Conservation (phyloP, 2,329 filamentous ascomycete species). For the Fusarium sp. region DNA sequence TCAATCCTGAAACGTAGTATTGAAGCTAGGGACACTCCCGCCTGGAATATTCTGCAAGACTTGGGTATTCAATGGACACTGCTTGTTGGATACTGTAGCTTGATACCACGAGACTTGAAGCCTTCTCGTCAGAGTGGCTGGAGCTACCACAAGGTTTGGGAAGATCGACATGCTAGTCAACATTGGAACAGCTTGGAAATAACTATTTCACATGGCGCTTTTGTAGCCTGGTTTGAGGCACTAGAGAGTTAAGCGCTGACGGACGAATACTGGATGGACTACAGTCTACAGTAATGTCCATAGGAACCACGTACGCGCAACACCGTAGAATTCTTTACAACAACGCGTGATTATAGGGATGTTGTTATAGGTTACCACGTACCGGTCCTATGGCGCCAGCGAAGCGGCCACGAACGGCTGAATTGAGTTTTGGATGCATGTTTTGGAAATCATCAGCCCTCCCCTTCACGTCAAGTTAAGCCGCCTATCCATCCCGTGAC, state of each 20-base stretch:
- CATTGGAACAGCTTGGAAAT: conserved; percentile 28
- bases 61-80: conserved; percentile 2
- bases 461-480: conserved; percentile 22
- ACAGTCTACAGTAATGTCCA: too few relatives aligned
- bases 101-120: conserved; percentile 19
- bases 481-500: conserved; percentile 18
- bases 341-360: not conserved
- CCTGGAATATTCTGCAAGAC: not conserved
- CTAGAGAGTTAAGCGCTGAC: conserved; percentile 23
- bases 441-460: conserved; percentile 16
- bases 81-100: conserved; percentile 5
- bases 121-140: conserved; percentile 23
- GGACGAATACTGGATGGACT: not conserved
- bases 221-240: not conserved
- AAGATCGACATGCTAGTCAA: conserved; percentile 32
- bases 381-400: conserved; percentile 33
- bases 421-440: conserved; percentile 16
- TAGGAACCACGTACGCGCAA: conserved; percentile 6
- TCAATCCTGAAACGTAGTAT: conserved; percentile 12
- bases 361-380: conserved; percentile 15
- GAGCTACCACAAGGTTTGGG: conserved; percentile 26
- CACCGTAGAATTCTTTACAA: conserved; percentile 14
- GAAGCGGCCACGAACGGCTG: conserved; percentile 30
- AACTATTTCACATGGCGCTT: conserved; percentile 27
- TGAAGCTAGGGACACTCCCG: conserved; percentile 4